Base-by-base conservation (phyloP, 192 early-diverging fungal genomes). In the Linnemannia hyalina region DNA sequence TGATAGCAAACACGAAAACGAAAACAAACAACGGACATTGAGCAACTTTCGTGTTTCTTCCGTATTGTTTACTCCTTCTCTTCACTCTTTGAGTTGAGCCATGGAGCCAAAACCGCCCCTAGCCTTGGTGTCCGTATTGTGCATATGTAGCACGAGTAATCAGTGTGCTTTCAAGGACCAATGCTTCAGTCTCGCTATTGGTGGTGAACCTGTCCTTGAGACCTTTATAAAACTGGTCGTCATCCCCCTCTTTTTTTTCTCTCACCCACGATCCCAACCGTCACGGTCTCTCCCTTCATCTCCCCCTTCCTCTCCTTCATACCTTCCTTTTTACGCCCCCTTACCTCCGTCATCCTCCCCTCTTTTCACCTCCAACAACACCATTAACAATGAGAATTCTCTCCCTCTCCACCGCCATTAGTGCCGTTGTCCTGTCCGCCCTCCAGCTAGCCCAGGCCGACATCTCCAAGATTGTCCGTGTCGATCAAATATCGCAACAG, bases 391-490 rank as follows among this genome's bases (percentile, higher is more conserved):
- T 86, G 84, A 86, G 76, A 65, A 35, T 73, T 9, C 72, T 86
- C 4, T 75, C 84, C 5, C 38, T 86, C 32, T 46, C 78, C 6
- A 42, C 76, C 4, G 84, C 84, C 16, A 38, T 86, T 23, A 72
- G 44, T 16, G 75, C 75, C 2, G 74, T 81, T 41, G 57, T 46
- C 13, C 54, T 80, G 44, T 71, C 65, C 0, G 60, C 23, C 55
- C 47, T 77, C 11, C 70, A 68, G 3, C 10, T 69, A 3, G 79
- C 41, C 6, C 70, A 77, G 18, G 84, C 88, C 0, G 85, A 88
- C 16, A 65, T 91, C 29, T 87, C 89, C 72, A 90, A 88, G 76
- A 90, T 92, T 72, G 74, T 77, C 4, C 78, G 73, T 1, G 90
- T 93, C 52, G 82, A 91, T 44, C 90, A 86, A 41, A 36, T 70